phyloP scores from a whole-genome alignment of 768 basidiomycete species.

The Pleurotus platypus region DNA sequence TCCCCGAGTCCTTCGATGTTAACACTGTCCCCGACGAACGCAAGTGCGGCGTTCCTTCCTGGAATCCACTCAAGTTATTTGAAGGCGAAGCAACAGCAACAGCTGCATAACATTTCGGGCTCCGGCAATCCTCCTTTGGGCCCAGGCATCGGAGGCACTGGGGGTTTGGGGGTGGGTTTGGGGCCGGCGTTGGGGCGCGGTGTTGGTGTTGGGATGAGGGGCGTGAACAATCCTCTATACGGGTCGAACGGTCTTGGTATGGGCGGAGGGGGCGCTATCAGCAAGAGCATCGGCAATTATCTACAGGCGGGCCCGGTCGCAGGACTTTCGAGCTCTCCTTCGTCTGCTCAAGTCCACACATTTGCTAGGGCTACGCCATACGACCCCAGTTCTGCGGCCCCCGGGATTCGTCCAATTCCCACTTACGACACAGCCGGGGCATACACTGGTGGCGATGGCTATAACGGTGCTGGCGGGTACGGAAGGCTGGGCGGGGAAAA shows the following conservation, averaged over 20 bases:
- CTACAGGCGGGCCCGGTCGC: slow-evolving; percentile 18
- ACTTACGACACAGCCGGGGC: slow-evolving; percentile 5
- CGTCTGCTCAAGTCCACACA: slow-evolving; percentile 32
- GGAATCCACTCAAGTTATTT: slow-evolving; percentile 65
- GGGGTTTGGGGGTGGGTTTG: not conserved
- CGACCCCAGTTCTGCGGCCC: slow-evolving; percentile 42
- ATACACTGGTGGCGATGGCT: too few species aligned
- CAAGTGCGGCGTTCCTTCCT: slow-evolving; percentile 79
- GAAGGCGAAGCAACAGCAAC: slow-evolving; percentile 36
- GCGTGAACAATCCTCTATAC: slow-evolving; percentile 26
- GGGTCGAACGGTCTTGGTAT: slow-evolving; percentile 1
- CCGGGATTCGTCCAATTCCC: slow-evolving; percentile 12
- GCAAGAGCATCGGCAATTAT: slow-evolving; percentile 26
- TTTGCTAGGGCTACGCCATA: slow-evolving; percentile 37
- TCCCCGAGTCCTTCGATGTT: slow-evolving; percentile 14
- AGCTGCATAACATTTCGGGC: not conserved
- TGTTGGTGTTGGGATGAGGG: slow-evolving; percentile 18
- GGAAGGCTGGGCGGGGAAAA: too few species aligned
- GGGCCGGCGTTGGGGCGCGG: slow-evolving; percentile 19
- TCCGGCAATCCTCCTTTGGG: not conserved
- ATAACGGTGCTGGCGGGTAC: not conserved
- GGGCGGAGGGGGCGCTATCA: slow-evolving; percentile 9
- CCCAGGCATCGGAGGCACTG: slow-evolving; percentile 1
- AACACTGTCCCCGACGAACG: slow-evolving; percentile 56
- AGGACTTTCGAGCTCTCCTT: slow-evolving; percentile 26